These are phyloP conservation scores for Salvia hispanica DNA, from an alignment of 257 asterid genomes.

Conservation along the genomic window DNA sequence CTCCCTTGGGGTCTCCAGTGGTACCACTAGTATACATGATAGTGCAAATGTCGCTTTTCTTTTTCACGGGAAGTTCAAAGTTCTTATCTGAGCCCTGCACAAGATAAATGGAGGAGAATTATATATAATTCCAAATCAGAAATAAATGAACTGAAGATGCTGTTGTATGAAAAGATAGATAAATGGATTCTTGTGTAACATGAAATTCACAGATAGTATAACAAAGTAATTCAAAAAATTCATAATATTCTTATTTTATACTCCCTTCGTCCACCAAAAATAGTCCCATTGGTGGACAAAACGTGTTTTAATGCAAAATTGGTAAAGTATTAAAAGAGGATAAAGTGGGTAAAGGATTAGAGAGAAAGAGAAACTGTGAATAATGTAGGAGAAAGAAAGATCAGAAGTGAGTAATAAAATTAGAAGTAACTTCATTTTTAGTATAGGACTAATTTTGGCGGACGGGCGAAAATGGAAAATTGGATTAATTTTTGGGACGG, in stretches of 20 bases:
- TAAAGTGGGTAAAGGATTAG: too few relatives aligned
- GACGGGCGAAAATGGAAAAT: too few relatives aligned
- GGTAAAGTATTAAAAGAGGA: too few relatives aligned
- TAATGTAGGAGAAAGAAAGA: too few relatives aligned
- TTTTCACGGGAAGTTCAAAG: constrained; percentile 80
- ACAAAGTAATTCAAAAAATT: not conserved
- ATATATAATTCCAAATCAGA: constrained; percentile 12
- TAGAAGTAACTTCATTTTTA: too few relatives aligned
- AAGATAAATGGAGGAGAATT: constrained; percentile 29
- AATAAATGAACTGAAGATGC: constrained; percentile 30
- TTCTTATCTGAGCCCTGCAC: constrained; percentile 73
- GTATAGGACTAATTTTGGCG: too few relatives aligned
- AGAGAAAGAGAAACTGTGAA: too few relatives aligned
- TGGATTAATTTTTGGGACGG: too few relatives aligned
- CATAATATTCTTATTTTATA: not conserved
- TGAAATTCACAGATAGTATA: not conserved
- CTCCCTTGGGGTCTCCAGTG: constrained; percentile 99
- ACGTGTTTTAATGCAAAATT: too few relatives aligned
- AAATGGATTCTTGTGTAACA: not conserved
- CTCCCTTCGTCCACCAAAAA: too few relatives aligned
- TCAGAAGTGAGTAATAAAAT: too few relatives aligned
- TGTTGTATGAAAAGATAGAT: constrained; percentile 19
- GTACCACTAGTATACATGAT: constrained; percentile 99
- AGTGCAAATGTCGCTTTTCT: constrained; percentile 82
- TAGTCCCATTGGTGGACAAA: too few relatives aligned